phyloP scores from a whole-genome alignment of 306 rosid species.

The Ammopiptanthus mongolicus region DNA sequence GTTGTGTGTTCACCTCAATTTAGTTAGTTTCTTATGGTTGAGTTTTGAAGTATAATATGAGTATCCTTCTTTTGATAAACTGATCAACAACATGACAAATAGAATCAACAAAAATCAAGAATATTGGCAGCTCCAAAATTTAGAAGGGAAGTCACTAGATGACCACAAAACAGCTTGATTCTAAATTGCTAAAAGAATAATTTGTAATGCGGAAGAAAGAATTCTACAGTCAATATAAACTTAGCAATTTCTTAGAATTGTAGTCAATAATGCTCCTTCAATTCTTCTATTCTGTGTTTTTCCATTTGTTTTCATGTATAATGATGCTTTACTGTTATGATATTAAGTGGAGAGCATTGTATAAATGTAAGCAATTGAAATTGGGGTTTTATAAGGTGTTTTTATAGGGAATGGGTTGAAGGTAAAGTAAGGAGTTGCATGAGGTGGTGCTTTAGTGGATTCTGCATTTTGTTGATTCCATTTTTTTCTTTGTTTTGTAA shows the following conservation, averaged over 20 bases:
- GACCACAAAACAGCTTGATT: conserved; percentile 6
- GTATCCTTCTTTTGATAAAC: conserved; percentile 80
- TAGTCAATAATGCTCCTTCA: neutral
- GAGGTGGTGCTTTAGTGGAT: no score
- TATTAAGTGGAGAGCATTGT: no score
- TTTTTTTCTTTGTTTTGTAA: no score
- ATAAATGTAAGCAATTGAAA: no score
- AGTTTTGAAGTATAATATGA: no score
- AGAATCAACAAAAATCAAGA: conserved; percentile 19
- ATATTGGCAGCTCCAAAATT: neutral
- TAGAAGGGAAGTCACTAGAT: neutral
- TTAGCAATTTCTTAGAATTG: neutral
- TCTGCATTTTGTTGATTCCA: no score
- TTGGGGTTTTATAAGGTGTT: no score
- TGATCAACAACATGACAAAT: conserved; percentile 78
- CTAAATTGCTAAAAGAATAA: neutral
- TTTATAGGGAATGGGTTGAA: no score
- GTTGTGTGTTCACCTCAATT: no score
- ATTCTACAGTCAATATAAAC: conserved; percentile 7
- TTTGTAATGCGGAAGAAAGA: neutral
- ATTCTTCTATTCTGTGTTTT: neutral
- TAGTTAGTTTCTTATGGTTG: no score
- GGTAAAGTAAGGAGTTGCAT: no score
- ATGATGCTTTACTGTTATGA: no score
- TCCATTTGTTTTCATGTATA: conserved; percentile 1